Conservation (phyloP, 2,329 filamentous ascomycete species). For the Cryphonectria carpinicola region DNA sequence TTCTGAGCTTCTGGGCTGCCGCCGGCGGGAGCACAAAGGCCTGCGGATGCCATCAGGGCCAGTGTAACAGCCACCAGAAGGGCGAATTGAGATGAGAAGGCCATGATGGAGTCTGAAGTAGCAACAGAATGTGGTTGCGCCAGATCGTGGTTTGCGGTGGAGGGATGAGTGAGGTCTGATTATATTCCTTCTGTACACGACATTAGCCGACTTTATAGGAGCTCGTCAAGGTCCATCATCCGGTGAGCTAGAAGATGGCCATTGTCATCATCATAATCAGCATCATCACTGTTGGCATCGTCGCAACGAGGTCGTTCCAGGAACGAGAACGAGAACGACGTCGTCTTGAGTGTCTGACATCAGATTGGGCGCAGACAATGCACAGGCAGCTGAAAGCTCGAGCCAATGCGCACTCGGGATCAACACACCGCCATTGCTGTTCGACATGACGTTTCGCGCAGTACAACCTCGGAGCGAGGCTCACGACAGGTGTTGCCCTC, state of each 20-base stretch:
- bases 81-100: background rate
- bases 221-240: background rate
- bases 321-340: background rate
- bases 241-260: background rate
- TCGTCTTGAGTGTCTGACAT: background rate
- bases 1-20: conserved; percentile 5
- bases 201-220: background rate
- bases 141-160: background rate
- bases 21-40: background rate
- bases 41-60: background rate
- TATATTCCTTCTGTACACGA: background rate
- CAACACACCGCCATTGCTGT: background rate
- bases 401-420: background rate
- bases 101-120: background rate
- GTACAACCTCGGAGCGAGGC: background rate
- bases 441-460: background rate
- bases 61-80: background rate
- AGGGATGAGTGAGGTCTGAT: background rate
- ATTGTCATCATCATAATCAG: background rate
- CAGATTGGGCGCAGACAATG: background rate
- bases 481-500: background rate
- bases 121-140: background rate
- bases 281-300: background rate
- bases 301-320: background rate
- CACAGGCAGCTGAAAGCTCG: too few species aligned